Conservation (phyloP, 1,284 basidiomycete species). For the Malassezia vespertilionis region DNA sequence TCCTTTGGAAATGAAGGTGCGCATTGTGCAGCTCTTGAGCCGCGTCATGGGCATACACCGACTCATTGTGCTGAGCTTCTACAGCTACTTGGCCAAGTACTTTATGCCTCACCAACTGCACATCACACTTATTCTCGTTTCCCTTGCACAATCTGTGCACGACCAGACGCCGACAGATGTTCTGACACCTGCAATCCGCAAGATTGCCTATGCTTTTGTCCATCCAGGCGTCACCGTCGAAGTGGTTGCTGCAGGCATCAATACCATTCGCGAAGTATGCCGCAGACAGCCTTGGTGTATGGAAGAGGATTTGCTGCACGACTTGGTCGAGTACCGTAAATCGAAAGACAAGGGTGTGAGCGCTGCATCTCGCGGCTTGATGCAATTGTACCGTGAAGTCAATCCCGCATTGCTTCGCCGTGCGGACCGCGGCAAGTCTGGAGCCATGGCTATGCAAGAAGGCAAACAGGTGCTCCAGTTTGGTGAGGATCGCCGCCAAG, state of each 20-base stretch:
- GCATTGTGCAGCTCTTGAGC: slow-evolving; percentile 94
- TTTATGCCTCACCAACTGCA: slow-evolving; percentile 84
- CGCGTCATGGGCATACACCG: slow-evolving; percentile 88
- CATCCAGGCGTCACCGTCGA: slow-evolving; percentile 93
- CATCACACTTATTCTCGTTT: slow-evolving; percentile 84
- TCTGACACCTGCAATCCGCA: slow-evolving; percentile 75
- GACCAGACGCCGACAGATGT: slow-evolving; percentile 89
- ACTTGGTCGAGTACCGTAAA: slow-evolving; percentile 87
- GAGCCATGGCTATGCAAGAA: slow-evolving; percentile 30
- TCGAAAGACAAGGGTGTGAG: slow-evolving; percentile 88
- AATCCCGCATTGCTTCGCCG: slow-evolving; percentile 86
- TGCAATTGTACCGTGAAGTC: slow-evolving; percentile 89
- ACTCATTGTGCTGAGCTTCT: slow-evolving; percentile 87
- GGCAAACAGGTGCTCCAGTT: slow-evolving; percentile 54
- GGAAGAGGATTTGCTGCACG: slow-evolving; percentile 81
- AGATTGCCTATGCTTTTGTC: slow-evolving; percentile 88
- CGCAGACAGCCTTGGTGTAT: slow-evolving; percentile 86
- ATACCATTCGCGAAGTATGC: slow-evolving; percentile 86
- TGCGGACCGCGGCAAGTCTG: slow-evolving; percentile 57
- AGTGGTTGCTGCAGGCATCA: slow-evolving; percentile 89
- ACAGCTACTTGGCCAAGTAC: slow-evolving; percentile 87
- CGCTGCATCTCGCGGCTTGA: slow-evolving; percentile 71
- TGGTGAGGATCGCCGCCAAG: slow-evolving; percentile 62
- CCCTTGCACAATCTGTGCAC: slow-evolving; percentile 89
- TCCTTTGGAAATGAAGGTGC: slow-evolving; percentile 88